Conservation (phyloP, 2,329 filamentous ascomycete species). For the Aureobasidium subglaciale region DNA sequence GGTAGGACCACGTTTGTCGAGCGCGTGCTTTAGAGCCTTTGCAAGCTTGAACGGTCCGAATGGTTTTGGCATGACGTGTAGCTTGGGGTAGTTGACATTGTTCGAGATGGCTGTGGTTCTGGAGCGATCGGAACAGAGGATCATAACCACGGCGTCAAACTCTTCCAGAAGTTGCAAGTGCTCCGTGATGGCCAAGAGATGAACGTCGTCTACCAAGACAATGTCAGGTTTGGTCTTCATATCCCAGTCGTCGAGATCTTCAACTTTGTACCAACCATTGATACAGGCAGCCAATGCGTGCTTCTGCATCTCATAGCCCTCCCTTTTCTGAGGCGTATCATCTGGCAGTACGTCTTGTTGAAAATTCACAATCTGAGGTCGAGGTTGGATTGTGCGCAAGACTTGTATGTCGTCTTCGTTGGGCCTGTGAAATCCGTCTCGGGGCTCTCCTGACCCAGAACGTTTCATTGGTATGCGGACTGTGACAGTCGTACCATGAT, state of each 20-base stretch:
- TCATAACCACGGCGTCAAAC: constrained; percentile 23
- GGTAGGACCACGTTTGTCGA: neutral
- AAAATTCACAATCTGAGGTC: constrained; percentile 21
- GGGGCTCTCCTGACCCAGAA: neutral
- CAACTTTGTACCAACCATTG: constrained; percentile 21
- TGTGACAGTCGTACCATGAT: constrained; percentile 16
- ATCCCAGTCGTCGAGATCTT: constrained; percentile 21
- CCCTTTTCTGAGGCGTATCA: constrained; percentile 20
- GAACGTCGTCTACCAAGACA: constrained; percentile 22
- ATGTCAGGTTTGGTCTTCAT: constrained; percentile 19
- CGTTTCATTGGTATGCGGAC: constrained; percentile 13
- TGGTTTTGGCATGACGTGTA: constrained; percentile 19
- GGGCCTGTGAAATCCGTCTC: constrained; percentile 2
- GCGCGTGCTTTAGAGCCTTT: constrained; percentile 14
- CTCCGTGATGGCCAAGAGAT: constrained; percentile 19
- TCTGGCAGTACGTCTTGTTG: constrained; percentile 20
- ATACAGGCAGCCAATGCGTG: constrained; percentile 21
- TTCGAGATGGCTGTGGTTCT: constrained; percentile 1
- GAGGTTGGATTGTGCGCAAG: neutral
- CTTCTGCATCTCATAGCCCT: constrained; percentile 20
- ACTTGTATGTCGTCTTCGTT: constrained; percentile 5
- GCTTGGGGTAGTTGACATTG: neutral
- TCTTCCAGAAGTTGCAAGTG: constrained; percentile 17
- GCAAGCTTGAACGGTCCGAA: constrained; percentile 32
- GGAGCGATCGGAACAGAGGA: constrained; percentile 29